Evolutionary conservation across 495 filamentous ascomycete species (phyloP), one percentile per base, ranked within the genome.

Genomic region (Neurospora sp.): DNA sequence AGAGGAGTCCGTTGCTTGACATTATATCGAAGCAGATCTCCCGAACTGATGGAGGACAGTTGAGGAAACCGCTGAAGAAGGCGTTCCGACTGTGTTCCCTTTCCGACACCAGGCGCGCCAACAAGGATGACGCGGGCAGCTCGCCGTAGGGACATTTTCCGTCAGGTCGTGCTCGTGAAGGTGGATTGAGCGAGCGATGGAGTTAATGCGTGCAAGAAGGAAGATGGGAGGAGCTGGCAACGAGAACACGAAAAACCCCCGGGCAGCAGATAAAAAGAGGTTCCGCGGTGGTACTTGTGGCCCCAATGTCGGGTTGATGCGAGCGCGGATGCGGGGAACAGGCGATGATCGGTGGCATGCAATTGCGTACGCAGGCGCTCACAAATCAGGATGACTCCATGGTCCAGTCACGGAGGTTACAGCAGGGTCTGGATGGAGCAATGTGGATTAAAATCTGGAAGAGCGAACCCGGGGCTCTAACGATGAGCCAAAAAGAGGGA

Each of bases 81-180:
- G 60, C 96, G 88, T 78, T 97, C 93, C 39, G 94, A 92, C 80
- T 99, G 96, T 18, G 96, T 99, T 40, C 96, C 96, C 83, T 99
- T 99, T 71, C 96, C 96, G 5, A 91, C 91, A 39, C 86, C 96
- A 0, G 96, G 96, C n/a, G 96, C 94, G 71, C 96, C 96, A 75
- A 99, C 89, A 72, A 99, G 89, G 80, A 99, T 98, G 71, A 99
- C 90, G 40, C 96, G 92, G 20, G 96, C 96, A 44, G 96, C 95
- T 81, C 88, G 90, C 73, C 88, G 88, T 77, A 96, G 90, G 83
- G 89, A 83, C 87, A 88, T 88, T 76, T 54, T 72, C 16, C 14
- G 60, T 60, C 23, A 35, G 71, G 41, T 66, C 8, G 39, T 6
- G 27, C 49, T 31, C 71, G 23, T 49, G 10, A 16, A 72, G 42